Percentiles rank a stretch among this genome's conserved stretches.
These are phyloP conservation scores for Amphicarpaea edgeworthii DNA, from an alignment of 306 rosid genomes.

Conservation along the genomic window DNA sequence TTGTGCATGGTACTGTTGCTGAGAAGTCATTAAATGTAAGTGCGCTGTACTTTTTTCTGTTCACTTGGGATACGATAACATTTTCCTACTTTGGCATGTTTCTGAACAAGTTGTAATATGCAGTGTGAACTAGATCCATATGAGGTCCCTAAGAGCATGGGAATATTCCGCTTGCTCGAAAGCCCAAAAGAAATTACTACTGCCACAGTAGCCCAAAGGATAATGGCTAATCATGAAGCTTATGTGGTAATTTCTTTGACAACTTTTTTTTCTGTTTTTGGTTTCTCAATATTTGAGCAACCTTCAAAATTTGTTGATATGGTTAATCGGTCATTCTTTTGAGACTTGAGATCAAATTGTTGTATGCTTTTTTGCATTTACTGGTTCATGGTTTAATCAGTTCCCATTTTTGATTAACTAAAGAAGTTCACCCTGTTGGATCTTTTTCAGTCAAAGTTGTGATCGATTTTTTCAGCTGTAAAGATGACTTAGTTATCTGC, in stretches of 20 bases:
- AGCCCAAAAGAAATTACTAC: constrained; percentile 91
- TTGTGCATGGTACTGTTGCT: constrained; percentile 86
- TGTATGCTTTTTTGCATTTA: too few species aligned
- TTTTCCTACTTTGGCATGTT: constrained; percentile 17
- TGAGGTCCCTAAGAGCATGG: constrained; percentile 79
- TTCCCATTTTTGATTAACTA: too few species aligned
- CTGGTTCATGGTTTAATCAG: too few species aligned
- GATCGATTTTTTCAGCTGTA: neutral
- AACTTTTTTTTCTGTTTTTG: neutral
- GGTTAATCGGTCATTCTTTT: constrained; percentile 6
- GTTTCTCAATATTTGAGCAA: constrained; percentile 26
- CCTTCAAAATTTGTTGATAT: neutral
- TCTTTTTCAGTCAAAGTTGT: constrained; percentile 20
- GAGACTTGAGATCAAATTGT: too few species aligned
- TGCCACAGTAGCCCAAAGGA: constrained; percentile 82
- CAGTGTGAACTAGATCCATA: constrained; percentile 83
- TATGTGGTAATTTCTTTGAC: constrained; percentile 59
- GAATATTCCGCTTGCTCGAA: constrained; percentile 82
- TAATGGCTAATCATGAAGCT: constrained; percentile 95
- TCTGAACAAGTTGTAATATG: constrained; percentile 41
- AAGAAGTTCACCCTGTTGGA: constrained; percentile 5
- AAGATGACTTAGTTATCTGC: constrained; percentile 17
- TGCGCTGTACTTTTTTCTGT: constrained; percentile 24
- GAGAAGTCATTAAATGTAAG: constrained; percentile 74
- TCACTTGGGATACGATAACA: constrained; percentile 22